Conservation (phyloP, 2,329 filamentous ascomycete species). For the Fusarium temperatum region DNA sequence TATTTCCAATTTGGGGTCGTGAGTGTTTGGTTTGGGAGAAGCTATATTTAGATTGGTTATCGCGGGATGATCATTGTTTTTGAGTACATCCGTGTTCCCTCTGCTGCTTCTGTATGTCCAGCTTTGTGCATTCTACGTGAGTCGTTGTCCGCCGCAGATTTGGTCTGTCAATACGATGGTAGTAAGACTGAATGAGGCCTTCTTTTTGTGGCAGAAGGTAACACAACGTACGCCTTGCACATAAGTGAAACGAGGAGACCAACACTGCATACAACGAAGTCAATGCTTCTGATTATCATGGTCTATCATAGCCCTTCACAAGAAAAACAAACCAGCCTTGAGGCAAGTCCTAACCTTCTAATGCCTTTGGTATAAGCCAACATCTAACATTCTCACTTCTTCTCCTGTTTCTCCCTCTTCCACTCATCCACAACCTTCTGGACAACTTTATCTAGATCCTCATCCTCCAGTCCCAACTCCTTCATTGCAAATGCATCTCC, state of each 20-base stretch:
- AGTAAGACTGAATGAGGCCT: not conserved
- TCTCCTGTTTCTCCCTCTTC: slow-evolving; percentile 22
- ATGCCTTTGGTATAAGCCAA: not conserved
- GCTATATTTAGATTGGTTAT: not conserved
- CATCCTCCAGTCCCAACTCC: slow-evolving; percentile 55
- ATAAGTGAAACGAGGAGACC: not conserved
- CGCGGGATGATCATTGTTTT: not conserved
- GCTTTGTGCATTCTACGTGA: not conserved
- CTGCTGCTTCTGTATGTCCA: not conserved
- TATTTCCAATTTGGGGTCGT: not conserved
- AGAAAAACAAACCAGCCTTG: not conserved
- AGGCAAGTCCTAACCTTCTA: not conserved
- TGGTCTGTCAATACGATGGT: not conserved
- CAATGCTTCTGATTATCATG: not conserved
- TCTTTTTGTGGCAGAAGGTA: not conserved
- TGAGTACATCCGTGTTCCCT: not conserved
- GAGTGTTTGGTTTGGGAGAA: not conserved
- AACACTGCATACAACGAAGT: not conserved
- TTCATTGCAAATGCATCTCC: slow-evolving; percentile 58
- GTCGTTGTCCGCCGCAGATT: not conserved
- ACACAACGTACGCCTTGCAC: not conserved
- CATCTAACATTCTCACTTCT: slow-evolving; percentile 5
- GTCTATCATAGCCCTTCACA: not conserved
- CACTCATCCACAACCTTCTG: slow-evolving; percentile 44
- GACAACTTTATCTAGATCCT: slow-evolving; percentile 56